Percentiles rank a stretch among this genome's conserved stretches.
These are phyloP conservation scores for Nannochloris sp. DNA, from an alignment of 139 green algal species.

Conservation along the genomic window DNA sequence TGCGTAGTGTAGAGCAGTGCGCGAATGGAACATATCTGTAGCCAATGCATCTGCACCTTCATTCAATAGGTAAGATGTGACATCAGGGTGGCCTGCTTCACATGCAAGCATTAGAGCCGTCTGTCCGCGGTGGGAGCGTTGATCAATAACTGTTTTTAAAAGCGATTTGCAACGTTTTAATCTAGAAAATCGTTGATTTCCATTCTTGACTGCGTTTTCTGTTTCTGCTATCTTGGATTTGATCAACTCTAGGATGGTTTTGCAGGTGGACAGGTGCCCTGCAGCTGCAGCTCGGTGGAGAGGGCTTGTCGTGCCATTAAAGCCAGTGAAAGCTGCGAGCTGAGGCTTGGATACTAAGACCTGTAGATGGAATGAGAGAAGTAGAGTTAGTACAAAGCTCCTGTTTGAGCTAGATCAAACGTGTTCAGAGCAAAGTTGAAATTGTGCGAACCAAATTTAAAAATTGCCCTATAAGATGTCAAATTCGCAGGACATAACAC, in stretches of 20 bases:
- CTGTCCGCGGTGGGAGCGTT: constrained; percentile 20
- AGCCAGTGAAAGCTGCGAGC: constrained; percentile 24
- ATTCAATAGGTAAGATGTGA: constrained; percentile 26
- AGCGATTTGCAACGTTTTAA: constrained; percentile 3
- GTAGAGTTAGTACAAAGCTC: background rate
- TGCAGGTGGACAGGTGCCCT: constrained; percentile 13
- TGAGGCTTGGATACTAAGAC: constrained; percentile 8
- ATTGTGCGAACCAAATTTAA: too few relatives aligned
- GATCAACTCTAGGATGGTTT: constrained; percentile 19
- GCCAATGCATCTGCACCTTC: constrained; percentile 35
- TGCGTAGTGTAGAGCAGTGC: constrained; percentile 42
- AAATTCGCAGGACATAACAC: too few relatives aligned
- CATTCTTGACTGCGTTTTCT: background rate
- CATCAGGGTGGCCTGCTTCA: constrained; percentile 23
- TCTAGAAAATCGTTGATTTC: too few relatives aligned
- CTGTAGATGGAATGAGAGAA: background rate
- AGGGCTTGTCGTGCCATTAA: constrained; percentile 15
- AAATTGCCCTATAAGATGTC: too few relatives aligned
- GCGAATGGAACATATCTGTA: constrained; percentile 19
- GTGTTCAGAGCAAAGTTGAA: too few relatives aligned
- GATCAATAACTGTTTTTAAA: constrained; percentile 28
- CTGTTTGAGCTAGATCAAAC: too few relatives aligned
- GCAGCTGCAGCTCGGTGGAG: constrained; percentile 17
- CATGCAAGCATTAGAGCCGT: constrained; percentile 50
- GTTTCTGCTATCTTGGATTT: background rate